Evolutionary conservation across 192 early-diverging fungal species (phyloP), one percentile per base, ranked within the genome.

Genomic region (Nowakowskiella sp.): DNA sequence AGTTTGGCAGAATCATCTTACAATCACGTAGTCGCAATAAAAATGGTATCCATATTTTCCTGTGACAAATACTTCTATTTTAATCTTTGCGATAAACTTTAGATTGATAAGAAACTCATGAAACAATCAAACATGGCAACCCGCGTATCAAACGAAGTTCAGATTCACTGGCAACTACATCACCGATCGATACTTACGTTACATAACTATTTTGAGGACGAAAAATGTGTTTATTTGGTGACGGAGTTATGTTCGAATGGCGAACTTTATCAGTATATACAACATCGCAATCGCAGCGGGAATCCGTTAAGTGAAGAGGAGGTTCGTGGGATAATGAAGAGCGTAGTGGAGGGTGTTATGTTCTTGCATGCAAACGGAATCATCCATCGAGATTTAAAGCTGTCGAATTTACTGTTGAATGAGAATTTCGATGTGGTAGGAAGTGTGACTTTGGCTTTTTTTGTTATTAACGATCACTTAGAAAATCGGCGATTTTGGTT

Each of bases 401-500:
- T 86, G 47, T 77, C 81, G 19, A 89, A 89, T 57, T 65, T 89
- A 19, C 28, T 89, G 47, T 66, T 87, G 45, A 73, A 79, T 0
- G 60, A 56, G 0, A 50, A 55, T 13, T 67, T 66, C 57, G 60
- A 76, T 9, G 65, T 84, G 30, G 74, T 77, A 44, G 25, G 62
- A 61, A 10, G 8, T 6, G 2, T 46, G 6, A 0, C 30, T 48
- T 25, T 57, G 55, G 39, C 2, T 51, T 51, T 3, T 16, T n/a
- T 24, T 57, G 1, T 8, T 7, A 28, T 55, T 57, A 25, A n/a
- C 33, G 60, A 44, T 19, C 47, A 10, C 28, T 43, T 42, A 77
- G 76, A 82, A 83, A 65, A 72, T 89, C 29, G 82, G 73, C n/a
- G 87, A 89, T 60, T 89, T 89, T 65, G 87, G 87, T 3, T 58